A percentile compares a stretch with the other conserved stretches of the same genome.
Evolutionary conservation across 2,329 filamentous ascomycete species (phyloP).

Genomic region (Colletotrichum coccodes): DNA sequence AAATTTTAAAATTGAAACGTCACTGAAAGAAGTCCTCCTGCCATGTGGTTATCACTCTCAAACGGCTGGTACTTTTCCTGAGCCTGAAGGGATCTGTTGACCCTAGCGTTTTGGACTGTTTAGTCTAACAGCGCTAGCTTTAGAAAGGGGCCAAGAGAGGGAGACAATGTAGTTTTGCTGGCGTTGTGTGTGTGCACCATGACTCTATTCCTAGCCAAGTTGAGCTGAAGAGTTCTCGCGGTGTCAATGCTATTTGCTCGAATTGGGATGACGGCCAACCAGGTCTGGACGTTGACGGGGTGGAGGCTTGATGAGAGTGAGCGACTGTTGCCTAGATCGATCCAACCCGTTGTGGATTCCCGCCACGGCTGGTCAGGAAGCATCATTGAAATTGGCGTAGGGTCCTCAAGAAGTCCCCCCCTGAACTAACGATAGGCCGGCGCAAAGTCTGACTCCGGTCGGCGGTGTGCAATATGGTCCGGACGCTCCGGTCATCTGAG

Average conservation of each 20-base stretch:
- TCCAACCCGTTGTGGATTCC: neutral
- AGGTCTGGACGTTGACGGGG: neutral
- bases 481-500: neutral
- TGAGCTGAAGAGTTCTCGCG: neutral
- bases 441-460: neutral
- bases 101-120: neutral
- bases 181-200: neutral
- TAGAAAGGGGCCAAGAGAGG: neutral
- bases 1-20: neutral
- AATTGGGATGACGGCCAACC: neutral
- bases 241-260: neutral
- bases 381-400: neutral
- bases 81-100: neutral
- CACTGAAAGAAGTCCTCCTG: neutral
- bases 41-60: slow-evolving; percentile 4
- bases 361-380: neutral
- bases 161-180: neutral
- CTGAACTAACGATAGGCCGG: slow-evolving; percentile 3
- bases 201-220: neutral
- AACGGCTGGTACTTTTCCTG: neutral
- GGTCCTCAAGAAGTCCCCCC: neutral
- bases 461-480: neutral
- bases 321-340: neutral
- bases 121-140: neutral
- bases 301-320: neutral